Evolutionary conservation across 1,284 basidiomycete species (phyloP).

Genomic region (Apiotrichum akiyoshidainum): DNA sequence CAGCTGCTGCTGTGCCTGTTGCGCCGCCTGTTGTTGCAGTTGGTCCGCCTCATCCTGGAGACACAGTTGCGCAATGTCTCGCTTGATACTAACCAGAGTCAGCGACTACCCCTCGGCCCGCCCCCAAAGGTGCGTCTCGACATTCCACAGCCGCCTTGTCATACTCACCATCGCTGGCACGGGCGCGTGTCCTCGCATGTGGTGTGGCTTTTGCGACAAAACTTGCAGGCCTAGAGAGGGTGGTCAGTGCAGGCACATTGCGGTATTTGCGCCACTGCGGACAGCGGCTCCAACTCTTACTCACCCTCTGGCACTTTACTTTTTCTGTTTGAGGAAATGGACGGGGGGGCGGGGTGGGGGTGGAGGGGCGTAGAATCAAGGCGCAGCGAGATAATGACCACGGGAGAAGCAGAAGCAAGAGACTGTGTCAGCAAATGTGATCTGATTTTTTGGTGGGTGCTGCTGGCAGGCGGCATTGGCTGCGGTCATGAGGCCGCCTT

Average conservation of each 20-base stretch:
- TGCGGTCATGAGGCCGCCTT: too few species aligned
- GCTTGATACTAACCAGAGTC: slow-evolving; percentile 18
- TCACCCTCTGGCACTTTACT: slow-evolving; percentile 22
- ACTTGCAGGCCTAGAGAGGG: slow-evolving; percentile 20
- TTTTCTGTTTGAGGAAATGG: slow-evolving; percentile 14
- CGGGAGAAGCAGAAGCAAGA: background rate
- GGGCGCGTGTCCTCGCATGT: slow-evolving; percentile 23
- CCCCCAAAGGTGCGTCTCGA: too few species aligned
- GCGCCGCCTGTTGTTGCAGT: slow-evolving; percentile 18
- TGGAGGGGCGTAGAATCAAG: background rate
- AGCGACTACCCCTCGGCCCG: background rate
- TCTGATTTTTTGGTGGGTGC: too few species aligned
- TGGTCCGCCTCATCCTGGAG: slow-evolving; percentile 21
- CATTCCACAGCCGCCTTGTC: background rate
- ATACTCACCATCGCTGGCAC: slow-evolving; percentile 22
- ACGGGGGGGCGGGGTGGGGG: too few species aligned
- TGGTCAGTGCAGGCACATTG: slow-evolving; percentile 1
- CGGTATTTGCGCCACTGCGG: background rate
- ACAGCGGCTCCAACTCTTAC: background rate
- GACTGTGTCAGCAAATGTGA: background rate
- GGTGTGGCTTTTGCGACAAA: slow-evolving; percentile 22
- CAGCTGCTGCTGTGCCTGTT: slow-evolving; percentile 18
- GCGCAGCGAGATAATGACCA: background rate
- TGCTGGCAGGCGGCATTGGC: too few species aligned
- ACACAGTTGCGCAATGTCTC: slow-evolving; percentile 23